These are phyloP conservation scores for Podospora anserina DNA, from an alignment of 495 filamentous ascomycete genomes.

Conservation along the genomic window DNA sequence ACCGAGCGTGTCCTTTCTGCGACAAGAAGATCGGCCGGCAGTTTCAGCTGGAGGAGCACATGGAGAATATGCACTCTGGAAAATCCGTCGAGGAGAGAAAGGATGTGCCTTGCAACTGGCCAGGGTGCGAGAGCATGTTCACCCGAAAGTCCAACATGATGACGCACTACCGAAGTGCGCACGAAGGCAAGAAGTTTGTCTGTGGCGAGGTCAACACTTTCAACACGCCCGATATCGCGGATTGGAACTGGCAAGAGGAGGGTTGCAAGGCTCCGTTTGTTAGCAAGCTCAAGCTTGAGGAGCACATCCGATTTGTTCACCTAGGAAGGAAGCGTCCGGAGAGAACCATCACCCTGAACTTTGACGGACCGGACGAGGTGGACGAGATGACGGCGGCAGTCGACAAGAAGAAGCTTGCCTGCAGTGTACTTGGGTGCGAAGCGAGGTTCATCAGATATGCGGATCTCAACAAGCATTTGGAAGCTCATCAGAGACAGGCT, in stretches of 20 bases:
- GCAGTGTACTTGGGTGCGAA: slow-evolving; percentile 17
- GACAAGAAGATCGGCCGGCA: slow-evolving; percentile 58
- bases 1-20: slow-evolving; percentile 69
- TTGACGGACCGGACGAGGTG: slow-evolving; percentile 12
- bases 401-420: slow-evolving; percentile 16
- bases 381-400: slow-evolving; percentile 35
- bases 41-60: slow-evolving; percentile 61
- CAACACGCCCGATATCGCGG: slow-evolving; percentile 53
- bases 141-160: slow-evolving; percentile 75
- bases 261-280: slow-evolving; percentile 69
- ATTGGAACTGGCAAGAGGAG: slow-evolving; percentile 58
- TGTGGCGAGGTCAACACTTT: slow-evolving; percentile 65
- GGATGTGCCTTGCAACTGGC: slow-evolving; percentile 58
- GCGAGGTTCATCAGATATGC: slow-evolving; percentile 63
- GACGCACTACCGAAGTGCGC: slow-evolving; percentile 70
- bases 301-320: slow-evolving; percentile 76
- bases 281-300: slow-evolving; percentile 71
- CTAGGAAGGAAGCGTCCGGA: slow-evolving; percentile 54
- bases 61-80: slow-evolving; percentile 65
- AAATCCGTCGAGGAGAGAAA: slow-evolving; percentile 60
- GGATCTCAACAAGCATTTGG: slow-evolving; percentile 66
- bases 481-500: slow-evolving; percentile 16
- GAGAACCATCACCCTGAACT: slow-evolving; percentile 34
- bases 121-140: slow-evolving; percentile 67
- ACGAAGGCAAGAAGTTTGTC: slow-evolving; percentile 67